Base-by-base conservation (phyloP, 148 eudicot genomes). In the Chenopodium suecicum region DNA sequence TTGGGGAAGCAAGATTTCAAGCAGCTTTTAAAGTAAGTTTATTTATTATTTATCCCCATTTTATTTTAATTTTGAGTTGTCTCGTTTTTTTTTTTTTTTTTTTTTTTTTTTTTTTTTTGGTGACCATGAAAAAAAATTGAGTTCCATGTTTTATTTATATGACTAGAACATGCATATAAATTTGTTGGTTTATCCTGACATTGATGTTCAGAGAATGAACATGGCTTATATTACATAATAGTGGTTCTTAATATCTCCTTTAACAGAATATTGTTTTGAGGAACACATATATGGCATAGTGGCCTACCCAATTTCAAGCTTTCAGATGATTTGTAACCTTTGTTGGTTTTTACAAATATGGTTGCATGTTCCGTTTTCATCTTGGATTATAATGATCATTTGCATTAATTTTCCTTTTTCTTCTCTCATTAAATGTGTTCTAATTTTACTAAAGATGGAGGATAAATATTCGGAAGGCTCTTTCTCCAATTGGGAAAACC, bases 1-100 rank as follows among this genome's bases (percentile, higher is more conserved):
- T 75, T 93, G 80, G 95, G 92, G 78, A 95, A 93, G 89, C 93
- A 93, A 85, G 99, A 95, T 85, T 95, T 95, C 87, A 95, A 91
- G 89, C 90, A 93, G 81, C 92, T 95, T 77, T 63, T 95, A 80
- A 95, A 93, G 99, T 95, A 90, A 85, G 91, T 12, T 4, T 16
- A 52, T 37, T 16, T 41, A 22, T 44, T 31, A 19, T 32, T 60
- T 27, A 19, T 70, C 41, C 71, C 41, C 71, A 46, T 63, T 72
- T 48, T n/a, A 22, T 29, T 3, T 78, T 46, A 13, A 64, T 41
- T 54, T 2, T 68, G 62, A 4, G 25, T 32, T 65, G 52, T 68
- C 25, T 12, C 64, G n/a, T 63, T 37, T 72, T 32, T 6, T 1
- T 37, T 37, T 37, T 34, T 31, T 31, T 31, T 31, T 31, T 31